These are phyloP conservation scores for Ganoderma sinense DNA, from an alignment of 1,284 basidiomycete species.

Conservation along the genomic window DNA sequence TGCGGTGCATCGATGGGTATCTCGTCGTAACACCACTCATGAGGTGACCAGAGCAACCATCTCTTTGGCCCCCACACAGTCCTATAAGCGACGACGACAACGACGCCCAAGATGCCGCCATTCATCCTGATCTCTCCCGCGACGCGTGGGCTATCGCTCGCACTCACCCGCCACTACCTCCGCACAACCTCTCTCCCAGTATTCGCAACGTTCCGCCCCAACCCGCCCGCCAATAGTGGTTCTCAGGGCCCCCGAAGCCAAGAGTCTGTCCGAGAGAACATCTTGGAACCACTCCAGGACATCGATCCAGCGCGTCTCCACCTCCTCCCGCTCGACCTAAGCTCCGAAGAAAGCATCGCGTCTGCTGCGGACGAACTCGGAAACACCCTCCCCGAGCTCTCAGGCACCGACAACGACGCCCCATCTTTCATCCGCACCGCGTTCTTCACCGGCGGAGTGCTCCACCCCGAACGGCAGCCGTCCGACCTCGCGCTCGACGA, in stretches of 20 bases:
- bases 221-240: conserved; percentile 8
- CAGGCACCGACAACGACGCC: neutral
- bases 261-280: conserved; percentile 47
- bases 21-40: neutral
- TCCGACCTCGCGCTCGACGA: conserved; percentile 55
- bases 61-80: neutral
- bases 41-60: neutral
- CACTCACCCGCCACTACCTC: conserved; percentile 62
- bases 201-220: conserved; percentile 60
- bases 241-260: conserved; percentile 28
- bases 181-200: conserved; percentile 58
- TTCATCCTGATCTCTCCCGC: conserved; percentile 57
- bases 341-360: conserved; percentile 57
- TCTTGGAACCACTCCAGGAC: conserved; percentile 48
- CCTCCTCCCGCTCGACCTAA: conserved; percentile 58
- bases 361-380: conserved; percentile 53
- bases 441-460: conserved; percentile 63
- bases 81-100: neutral
- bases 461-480: conserved; percentile 65
- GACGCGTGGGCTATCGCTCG: conserved; percentile 61
- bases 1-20: neutral
- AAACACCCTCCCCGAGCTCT: conserved; percentile 40
- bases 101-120: conserved; percentile 32
- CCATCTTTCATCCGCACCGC: conserved; percentile 57
- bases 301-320: conserved; percentile 55